Evolutionary conservation across 805 yeast genomes (phyloP), one percentile per base, ranked within the genome.

Genomic region (Saccharomycopsis fermentans): DNA sequence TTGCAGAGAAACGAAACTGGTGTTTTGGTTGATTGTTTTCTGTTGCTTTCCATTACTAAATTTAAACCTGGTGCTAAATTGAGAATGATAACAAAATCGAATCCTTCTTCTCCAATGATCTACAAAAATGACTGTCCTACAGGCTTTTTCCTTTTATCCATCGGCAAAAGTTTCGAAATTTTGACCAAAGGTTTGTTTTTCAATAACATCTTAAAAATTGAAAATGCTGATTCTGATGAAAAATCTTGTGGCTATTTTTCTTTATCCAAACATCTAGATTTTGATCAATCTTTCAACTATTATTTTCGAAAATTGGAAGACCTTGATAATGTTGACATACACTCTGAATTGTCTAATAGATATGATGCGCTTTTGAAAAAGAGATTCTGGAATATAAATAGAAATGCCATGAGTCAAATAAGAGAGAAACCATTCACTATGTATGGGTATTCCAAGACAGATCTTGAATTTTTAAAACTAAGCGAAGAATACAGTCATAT

Each of bases 141-240:
- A 2, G 50, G 24, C 12, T 43, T 9, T 24, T 43, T 24, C 24
- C 50, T 55, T 47, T 34, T 55, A 48, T 56, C 58, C 4, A 19
- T 52, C 32, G 59, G 59, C 5, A 57, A 57, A 52, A 21, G 26
- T 17, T 34, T 57, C 21, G 59, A 57, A 24, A 39, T 57, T 11
- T 8, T 57, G 5, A 52, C 59, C 3, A 52, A 43, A 32, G 59
- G 59, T 1, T 8, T 52, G 4, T 3, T 57, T 12, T 57, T 52
- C 17, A 53, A 52, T 26, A 57, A 52, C 17, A 37, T 56, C n/a
- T 21, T 48, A 12, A 24, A 37, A 48, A 29, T 37, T 35, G 50
- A 43, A 16, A 43, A 43, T 43, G 27, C 3, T 26, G 26, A 19
- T 43, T 1, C 14, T 43, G 24, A 3, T 43, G 26, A 32, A 14